Conservation (phyloP, 257 asterid genomes). For the Mentha longifolia region DNA sequence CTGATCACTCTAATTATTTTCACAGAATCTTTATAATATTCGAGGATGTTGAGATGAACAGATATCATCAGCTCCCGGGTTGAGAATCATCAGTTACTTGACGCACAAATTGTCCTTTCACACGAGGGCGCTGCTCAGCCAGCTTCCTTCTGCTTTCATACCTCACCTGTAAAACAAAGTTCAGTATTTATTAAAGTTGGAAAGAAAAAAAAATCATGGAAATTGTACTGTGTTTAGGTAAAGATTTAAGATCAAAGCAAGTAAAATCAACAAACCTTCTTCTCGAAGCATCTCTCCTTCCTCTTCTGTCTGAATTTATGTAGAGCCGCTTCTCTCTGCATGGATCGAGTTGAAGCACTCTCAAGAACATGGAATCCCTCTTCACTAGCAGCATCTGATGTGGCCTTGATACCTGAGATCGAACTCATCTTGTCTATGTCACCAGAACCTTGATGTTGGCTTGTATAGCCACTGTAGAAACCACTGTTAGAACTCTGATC, state of each 20-base stretch:
- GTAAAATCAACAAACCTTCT: conserved; percentile 64
- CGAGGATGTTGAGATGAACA: conserved; percentile 30
- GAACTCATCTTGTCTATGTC: conserved; percentile 43
- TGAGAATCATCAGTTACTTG: conserved; percentile 52
- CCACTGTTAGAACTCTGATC: conserved; percentile 64
- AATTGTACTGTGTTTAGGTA: not conserved
- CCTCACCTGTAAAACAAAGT: conserved; percentile 57
- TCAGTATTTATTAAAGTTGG: not conserved
- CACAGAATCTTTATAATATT: conserved; percentile 18
- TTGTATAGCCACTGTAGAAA: conserved; percentile 46
- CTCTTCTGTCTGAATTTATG: conserved; percentile 79
- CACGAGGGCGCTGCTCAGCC: conserved; percentile 89
- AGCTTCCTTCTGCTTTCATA: conserved; percentile 88
- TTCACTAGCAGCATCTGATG: conserved; percentile 52
- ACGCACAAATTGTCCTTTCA: conserved; percentile 90
- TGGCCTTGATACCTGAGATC: conserved; percentile 31
- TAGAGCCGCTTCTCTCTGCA: conserved; percentile 83
- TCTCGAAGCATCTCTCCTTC: conserved; percentile 89
- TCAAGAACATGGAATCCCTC: conserved; percentile 50
- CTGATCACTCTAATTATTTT: conserved; percentile 18
- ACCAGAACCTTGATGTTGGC: conserved; percentile 40
- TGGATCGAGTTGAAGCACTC: conserved; percentile 49
- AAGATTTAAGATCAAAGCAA: conserved; percentile 16
- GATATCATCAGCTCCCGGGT: conserved; percentile 45
- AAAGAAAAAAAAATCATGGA: not conserved